Base-by-base conservation (phyloP, 495 filamentous ascomycete genomes). In the Mycothermus thermophilus region DNA sequence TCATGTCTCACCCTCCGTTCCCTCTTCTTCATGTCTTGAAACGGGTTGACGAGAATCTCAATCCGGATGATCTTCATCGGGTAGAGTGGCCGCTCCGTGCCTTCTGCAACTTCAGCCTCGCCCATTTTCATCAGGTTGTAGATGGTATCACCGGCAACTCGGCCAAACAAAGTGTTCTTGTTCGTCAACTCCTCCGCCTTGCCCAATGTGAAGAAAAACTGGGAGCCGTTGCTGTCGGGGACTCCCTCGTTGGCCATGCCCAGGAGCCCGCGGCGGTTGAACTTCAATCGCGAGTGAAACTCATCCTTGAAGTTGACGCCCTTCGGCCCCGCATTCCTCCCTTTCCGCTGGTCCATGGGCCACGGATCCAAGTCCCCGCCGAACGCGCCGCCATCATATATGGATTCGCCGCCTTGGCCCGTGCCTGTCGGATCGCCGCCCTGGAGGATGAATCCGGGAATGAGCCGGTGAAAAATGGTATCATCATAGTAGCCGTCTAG, bases 51-150 rank as follows among this genome's bases (percentile, higher is more conserved):
- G 48, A 96, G 54, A 10, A 99, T 74, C 54, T 96, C 84, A 26
- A 78, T 70, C 2, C 69, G 67, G 0, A 74, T 80, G 35, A 99
- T 74, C 54, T 75, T 86, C 17, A 81, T 69, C 3, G 88, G 82
- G 57, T 93, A 99, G 11, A 93, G 48, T 18, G 88, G 88, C 42
- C 81, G 71, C 39, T 96, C 90, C n/a, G 63, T 71, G 17, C 77
- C 80, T 48, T 82, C 80, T 34, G 75, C 69, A 13, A 87, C 60
- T 51, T 96, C 90, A 5, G 72, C 73, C 48, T 95, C 85, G 8
- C 79, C 86, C 62, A 94, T 93, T 58, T 83, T 83, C 49, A 90
- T 72, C 41, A 99, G 55, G 53, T 94, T 96, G 57, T 85, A 99
- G 31, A 99, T 85, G 35, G 85, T 94, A 38, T 95, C 86, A 4